These are phyloP conservation scores for Micractinium conductrix DNA, from an alignment of 139 green algal species.

Conservation along the genomic window DNA sequence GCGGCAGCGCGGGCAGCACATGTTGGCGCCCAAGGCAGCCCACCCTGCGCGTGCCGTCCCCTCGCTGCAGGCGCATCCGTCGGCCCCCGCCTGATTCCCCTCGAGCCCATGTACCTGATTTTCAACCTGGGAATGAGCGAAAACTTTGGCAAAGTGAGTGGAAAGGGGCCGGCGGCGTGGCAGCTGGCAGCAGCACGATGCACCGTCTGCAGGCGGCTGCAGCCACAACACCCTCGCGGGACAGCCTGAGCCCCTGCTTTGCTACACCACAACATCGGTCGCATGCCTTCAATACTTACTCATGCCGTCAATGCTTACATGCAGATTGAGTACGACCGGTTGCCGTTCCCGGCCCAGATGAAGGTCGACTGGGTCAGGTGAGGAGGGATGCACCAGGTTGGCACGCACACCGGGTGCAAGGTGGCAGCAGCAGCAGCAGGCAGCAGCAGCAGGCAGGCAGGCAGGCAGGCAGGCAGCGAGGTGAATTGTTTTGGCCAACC, in stretches of 20 bases:
- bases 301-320: background rate
- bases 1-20: background rate
- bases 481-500: too few species aligned
- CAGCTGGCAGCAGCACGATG: too few species aligned
- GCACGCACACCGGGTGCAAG: too few species aligned
- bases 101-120: conserved; percentile 63
- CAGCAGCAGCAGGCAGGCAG: too few species aligned
- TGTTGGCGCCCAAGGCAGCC: background rate
- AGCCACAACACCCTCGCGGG: too few species aligned
- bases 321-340: conserved; percentile 33
- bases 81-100: conserved; percentile 50
- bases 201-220: too few species aligned
- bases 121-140: conserved; percentile 63
- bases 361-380: conserved; percentile 53
- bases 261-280: too few species aligned
- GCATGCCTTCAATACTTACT: too few species aligned
- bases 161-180: background rate
- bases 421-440: too few species aligned
- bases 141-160: conserved; percentile 23
- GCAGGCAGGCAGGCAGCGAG: too few species aligned
- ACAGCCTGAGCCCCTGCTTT: too few species aligned
- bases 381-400: background rate
- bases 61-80: background rate
- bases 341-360: conserved; percentile 40
- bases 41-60: too few species aligned